Conservation (phyloP, 148 eudicot genomes). For the Diospyros kaki region DNA sequence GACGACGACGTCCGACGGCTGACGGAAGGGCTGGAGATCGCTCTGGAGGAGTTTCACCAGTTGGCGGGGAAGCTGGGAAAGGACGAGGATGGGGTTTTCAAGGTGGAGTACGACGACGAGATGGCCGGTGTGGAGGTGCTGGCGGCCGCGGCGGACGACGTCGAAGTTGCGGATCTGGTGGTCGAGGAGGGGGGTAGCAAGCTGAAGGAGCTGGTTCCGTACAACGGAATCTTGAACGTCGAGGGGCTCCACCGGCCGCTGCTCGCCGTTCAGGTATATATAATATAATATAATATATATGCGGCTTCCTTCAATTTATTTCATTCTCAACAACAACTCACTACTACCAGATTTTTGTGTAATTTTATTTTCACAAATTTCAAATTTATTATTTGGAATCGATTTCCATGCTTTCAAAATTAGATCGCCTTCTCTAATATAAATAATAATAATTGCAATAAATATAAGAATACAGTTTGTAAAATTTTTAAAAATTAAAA, state of each 20-base stretch:
- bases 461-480: too few species aligned
- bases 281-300: too few species aligned
- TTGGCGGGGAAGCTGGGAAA: conserved; percentile 72
- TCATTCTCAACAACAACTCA: too few species aligned
- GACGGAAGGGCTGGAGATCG: conserved; percentile 59
- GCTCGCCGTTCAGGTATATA: conserved; percentile 78
- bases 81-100: conserved; percentile 85
- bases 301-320: background rate
- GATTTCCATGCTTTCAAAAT: too few species aligned
- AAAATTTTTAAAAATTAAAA: too few species aligned
- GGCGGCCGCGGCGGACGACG: conserved; percentile 43
- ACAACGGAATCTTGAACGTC: conserved; percentile 59
- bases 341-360: too few species aligned
- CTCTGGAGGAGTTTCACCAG: conserved; percentile 76
- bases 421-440: too few species aligned
- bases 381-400: too few species aligned
- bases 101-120: conserved; percentile 80
- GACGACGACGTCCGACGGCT: conserved; percentile 46
- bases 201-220: conserved; percentile 76
- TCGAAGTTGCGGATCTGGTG: conserved; percentile 37
- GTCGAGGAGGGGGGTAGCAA: conserved; percentile 43
- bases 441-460: too few species aligned
- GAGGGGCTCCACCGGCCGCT: conserved; percentile 84
- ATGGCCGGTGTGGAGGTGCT: conserved; percentile 74
- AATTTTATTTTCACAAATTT: too few species aligned